Base-by-base conservation (phyloP, 148 eudicot species). In the Tetragonia tetragonoides region DNA sequence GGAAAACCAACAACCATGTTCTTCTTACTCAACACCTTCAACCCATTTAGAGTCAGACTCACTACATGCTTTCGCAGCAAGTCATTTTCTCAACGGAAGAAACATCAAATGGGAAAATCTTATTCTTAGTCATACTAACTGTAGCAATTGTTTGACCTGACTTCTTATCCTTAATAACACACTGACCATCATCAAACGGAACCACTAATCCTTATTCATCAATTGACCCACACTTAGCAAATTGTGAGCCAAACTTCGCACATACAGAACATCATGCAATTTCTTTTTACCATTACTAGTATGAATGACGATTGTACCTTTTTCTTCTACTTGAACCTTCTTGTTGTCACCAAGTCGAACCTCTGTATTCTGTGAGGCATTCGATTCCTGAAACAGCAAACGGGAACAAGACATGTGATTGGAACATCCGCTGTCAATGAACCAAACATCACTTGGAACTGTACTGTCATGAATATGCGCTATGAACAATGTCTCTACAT, bases 371-470 rank as follows among this genome's bases (percentile, higher is more conserved):
- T 42, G 14, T 6, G 74, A 51, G 54, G 63, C 75, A 60, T 81
- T 79, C 16, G 65, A 15, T 0, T 73, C 72, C 7, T 66, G 74
- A 39, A 83, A 86, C 71, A 68, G 38, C 12, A 70, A 34, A 18
- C 14, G 49, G n/a, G 12, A 3, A 3, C 81, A 60, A 0, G 77
- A 34, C 79, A 86, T 81, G 66, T 83, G 88, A 34, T 84, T 86
- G n/a, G 79, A 75, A 21, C 84, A 86, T 1, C 83, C 82, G 54
- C 79, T 84, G 10, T 84, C 81, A 10, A 84, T 11, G n/a, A 53
- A 77, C 79, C 77, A 77, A 2, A 79, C 72, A 18, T 18, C 60
- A 34, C 18, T n/a, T n/a, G 47, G 6, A 9, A 0, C 9, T 6
- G 18, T 3, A 8, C 38, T 0, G 5, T 17, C 2, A n/a, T 2